Evolutionary conservation across 2,329 filamentous ascomycete genomes (phyloP), one percentile per base, ranked within the genome.

Genomic region (Claviceps citrina): DNA sequence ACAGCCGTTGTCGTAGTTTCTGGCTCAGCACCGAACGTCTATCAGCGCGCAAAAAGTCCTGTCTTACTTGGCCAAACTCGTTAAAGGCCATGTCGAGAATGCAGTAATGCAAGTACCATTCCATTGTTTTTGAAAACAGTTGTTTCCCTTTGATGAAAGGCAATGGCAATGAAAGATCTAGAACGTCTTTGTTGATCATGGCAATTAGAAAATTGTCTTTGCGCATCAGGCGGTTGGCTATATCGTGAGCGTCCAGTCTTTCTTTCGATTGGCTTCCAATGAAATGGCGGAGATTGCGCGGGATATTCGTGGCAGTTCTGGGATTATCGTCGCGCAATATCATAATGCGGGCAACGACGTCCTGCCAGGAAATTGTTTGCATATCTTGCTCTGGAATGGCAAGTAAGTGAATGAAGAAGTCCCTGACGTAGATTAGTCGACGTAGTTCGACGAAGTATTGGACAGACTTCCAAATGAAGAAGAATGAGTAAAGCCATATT

Each of bases 121-220:
- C 81, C 45, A 96, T 70, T 1, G 84, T 93, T 50, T 81, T 79
- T 0, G 91, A 95, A 53, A 95, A 89, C 39, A 94, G 68, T 47
- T 89, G 84, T 18, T 81, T 75, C 32, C 78, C 78, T 30, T 78
- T 73, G 2, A 95, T 53, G 46, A 95, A 87, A 0, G 91, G 91
- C 2, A 98, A 61, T 2, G 85, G 84, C 3, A 95, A 70, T 0
- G 83, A 86, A 34, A 96, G 67, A 54, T 98, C 80, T 31, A 98
- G 62, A 28, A 96, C 76, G 45, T 96, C 91, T 59, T 98, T 96
- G 66, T 98, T 98, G 63, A 96, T 85, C 52, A 98, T 69, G 4
- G 91, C 91, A 51, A 98, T 95, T 46, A 95, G 73, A 52, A 95
- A 98, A 54, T 98, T 98, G 46, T 95, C 89, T 54, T 84, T 82